phyloP scores from a whole-genome alignment of 2,329 filamentous ascomycete genomes.

The Arthrinium phaeospermum region DNA sequence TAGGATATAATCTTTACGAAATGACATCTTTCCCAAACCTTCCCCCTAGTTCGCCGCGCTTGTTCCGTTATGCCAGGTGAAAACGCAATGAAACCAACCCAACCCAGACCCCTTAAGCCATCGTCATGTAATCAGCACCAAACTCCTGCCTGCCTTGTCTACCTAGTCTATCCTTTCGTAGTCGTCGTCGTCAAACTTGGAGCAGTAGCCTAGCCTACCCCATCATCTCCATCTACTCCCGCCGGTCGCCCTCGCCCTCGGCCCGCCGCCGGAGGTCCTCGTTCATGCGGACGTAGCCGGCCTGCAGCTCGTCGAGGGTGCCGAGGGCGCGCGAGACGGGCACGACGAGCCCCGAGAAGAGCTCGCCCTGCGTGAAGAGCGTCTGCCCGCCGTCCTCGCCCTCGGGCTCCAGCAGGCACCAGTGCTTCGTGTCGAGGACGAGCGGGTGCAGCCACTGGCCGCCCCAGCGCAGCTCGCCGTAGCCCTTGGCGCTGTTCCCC shows the following conservation, averaged over 20 bases:
- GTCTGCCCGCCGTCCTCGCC: not conserved
- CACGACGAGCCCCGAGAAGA: not conserved
- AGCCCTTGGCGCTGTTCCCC: not conserved
- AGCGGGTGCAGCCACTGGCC: not conserved
- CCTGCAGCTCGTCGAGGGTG: not conserved
- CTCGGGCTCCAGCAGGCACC: not conserved
- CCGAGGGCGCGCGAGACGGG: not conserved
- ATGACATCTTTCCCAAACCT: not conserved
- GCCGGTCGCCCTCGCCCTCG: not conserved
- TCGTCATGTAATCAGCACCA: no score
- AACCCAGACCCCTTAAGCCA: no score
- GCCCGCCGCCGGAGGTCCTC: not conserved
- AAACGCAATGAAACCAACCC: not conserved
- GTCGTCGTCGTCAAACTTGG: no score
- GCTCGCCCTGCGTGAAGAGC: not conserved
- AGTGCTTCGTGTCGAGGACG: not conserved
- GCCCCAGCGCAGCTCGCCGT: slow-evolving; percentile 1
- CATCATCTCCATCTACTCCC: no score
- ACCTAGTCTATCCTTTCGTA: not conserved
- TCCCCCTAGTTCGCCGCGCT: not conserved
- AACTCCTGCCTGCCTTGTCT: no score
- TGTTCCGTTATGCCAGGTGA: not conserved
- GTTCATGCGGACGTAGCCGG: not conserved
- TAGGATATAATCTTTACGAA: not conserved
- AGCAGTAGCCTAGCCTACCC: no score